Conservation (phyloP, 805 yeast species). For the Soucietia sequanensis region DNA sequence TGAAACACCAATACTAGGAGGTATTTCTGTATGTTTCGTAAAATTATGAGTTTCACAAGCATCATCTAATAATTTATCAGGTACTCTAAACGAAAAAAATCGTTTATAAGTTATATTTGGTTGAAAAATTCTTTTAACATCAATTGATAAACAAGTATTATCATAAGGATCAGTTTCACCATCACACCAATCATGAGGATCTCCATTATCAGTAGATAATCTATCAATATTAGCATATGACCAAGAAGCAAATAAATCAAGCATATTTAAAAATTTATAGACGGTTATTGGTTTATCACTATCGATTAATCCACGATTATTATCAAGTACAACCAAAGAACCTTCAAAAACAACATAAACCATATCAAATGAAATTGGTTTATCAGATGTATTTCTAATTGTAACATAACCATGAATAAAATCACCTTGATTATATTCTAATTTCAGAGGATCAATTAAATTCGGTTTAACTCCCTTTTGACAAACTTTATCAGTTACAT, state of each 20-base stretch:
- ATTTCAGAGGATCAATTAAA: conserved; percentile 28
- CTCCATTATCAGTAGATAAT: conserved; percentile 36
- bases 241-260: conserved; percentile 46
- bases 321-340: conserved; percentile 24
- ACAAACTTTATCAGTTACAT: conserved; percentile 38
- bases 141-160: conserved; percentile 33
- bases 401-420: conserved; percentile 44
- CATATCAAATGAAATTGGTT: conserved; percentile 42
- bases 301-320: conserved; percentile 20
- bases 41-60: conserved; percentile 36
- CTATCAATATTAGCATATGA: conserved; percentile 43
- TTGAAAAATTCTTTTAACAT: conserved; percentile 33
- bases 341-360: conserved; percentile 46
- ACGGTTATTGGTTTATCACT: conserved; percentile 24
- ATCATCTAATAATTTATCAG: conserved; percentile 41
- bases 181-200: conserved; percentile 45
- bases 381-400: conserved; percentile 25
- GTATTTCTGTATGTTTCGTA: conserved; percentile 33
- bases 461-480: conserved; percentile 39
- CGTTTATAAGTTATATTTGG: conserved; percentile 41
- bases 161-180: conserved; percentile 45
- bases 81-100: conserved; percentile 40
- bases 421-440: conserved; percentile 41
- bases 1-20: conserved; percentile 37
- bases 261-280: conserved; percentile 42